phyloP scores from a whole-genome alignment of 1,139 yeast genomes.

The Saccharomyces hybrid region DNA sequence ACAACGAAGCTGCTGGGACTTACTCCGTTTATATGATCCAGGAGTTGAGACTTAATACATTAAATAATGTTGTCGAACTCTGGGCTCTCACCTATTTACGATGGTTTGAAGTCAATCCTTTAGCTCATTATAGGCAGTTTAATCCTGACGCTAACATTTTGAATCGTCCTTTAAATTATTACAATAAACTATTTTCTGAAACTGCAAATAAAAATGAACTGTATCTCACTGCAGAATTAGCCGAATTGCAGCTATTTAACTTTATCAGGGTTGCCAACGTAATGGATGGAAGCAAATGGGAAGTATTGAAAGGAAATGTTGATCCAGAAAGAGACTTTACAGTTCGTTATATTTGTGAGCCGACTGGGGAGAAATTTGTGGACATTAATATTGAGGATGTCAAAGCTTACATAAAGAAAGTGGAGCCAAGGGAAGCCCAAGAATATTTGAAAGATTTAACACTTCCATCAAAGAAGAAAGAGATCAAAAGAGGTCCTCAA shows the following conservation, averaged over 20 bases:
- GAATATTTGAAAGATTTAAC: slow-evolving; percentile 12
- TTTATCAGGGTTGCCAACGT: slow-evolving; percentile 10
- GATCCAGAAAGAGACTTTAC: slow-evolving; percentile 8
- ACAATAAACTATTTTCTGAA: slow-evolving; percentile 4
- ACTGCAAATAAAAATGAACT: slow-evolving; percentile 13
- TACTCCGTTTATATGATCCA: slow-evolving; percentile 23
- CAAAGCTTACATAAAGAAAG: slow-evolving; percentile 6
- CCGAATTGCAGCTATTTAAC: slow-evolving; percentile 11
- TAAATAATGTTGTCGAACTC: slow-evolving; percentile 25
- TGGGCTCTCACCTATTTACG: slow-evolving; percentile 26
- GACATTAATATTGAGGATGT: slow-evolving; percentile 18
- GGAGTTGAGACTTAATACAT: slow-evolving; percentile 27
- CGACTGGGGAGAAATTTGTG: slow-evolving; percentile 14
- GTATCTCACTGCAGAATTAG: slow-evolving; percentile 11
- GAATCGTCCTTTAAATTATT: neutral
- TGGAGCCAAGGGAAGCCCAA: slow-evolving; percentile 17
- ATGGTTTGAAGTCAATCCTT: slow-evolving; percentile 25
- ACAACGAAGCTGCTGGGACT: slow-evolving; percentile 14
- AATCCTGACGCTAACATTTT: slow-evolving; percentile 6
- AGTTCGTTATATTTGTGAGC: slow-evolving; percentile 18
- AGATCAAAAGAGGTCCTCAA: neutral
- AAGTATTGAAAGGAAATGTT: slow-evolving; percentile 1
- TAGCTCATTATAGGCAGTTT: slow-evolving; percentile 11
- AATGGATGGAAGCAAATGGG: slow-evolving; percentile 5
- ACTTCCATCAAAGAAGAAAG: slow-evolving; percentile 5